phyloP scores from a whole-genome alignment of 208 protist species.

The Hexamita inflata region DNA sequence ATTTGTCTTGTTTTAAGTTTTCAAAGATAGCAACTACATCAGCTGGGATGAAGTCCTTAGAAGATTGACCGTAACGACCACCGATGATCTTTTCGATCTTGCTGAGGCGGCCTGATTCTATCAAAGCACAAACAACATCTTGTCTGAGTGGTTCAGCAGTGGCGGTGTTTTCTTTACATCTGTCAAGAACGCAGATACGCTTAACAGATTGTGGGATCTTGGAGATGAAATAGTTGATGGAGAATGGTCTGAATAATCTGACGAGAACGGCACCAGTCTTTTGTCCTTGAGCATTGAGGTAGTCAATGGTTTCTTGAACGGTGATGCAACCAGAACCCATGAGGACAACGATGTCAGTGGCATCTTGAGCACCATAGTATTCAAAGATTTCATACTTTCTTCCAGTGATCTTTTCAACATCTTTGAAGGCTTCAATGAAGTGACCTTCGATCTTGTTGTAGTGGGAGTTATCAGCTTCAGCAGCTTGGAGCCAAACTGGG shows the following conservation, averaged over 20 bases:
- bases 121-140: slow-evolving; percentile 48
- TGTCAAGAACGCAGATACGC: slow-evolving; percentile 53
- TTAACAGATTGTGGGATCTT: slow-evolving; percentile 47
- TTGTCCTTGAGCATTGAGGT: slow-evolving; percentile 42
- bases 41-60: slow-evolving; percentile 58
- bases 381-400: slow-evolving; percentile 51
- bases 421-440: slow-evolving; percentile 45
- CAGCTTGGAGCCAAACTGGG: slow-evolving; percentile 54
- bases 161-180: slow-evolving; percentile 49
- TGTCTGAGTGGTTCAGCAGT: slow-evolving; percentile 55
- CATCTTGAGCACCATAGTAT: slow-evolving; percentile 50
- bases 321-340: slow-evolving; percentile 48
- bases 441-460: slow-evolving; percentile 43
- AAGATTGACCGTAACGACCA: slow-evolving; percentile 54
- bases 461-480: slow-evolving; percentile 49
- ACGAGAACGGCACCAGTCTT: slow-evolving; percentile 58
- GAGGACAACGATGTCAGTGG: slow-evolving; percentile 48
- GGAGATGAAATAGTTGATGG: slow-evolving; percentile 38
- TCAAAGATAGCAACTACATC: slow-evolving; percentile 53
- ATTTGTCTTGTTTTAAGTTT: slow-evolving; percentile 42
- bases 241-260: slow-evolving; percentile 54
- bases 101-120: neutral
- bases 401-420: slow-evolving; percentile 47
- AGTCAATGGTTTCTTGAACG: slow-evolving; percentile 46
- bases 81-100: slow-evolving; percentile 42